phyloP scores from a whole-genome alignment of 192 early-diverging fungal species.

The Entophlyctis luteolus region DNA sequence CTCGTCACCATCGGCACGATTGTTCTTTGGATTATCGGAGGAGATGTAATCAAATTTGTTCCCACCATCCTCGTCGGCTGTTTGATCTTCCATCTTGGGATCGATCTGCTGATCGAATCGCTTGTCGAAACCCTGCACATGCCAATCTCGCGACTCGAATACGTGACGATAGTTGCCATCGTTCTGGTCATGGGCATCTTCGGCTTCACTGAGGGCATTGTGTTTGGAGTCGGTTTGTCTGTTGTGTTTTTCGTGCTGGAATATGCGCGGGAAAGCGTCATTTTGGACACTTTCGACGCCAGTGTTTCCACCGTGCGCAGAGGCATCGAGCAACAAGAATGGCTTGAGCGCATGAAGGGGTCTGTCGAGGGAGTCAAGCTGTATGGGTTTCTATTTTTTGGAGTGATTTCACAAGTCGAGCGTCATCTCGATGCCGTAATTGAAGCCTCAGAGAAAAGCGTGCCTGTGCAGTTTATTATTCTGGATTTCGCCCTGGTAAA shows the following conservation, averaged over 20 bases:
- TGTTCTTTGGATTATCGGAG: slow-evolving; percentile 75
- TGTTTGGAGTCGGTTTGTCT: slow-evolving; percentile 86
- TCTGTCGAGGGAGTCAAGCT: slow-evolving; percentile 86
- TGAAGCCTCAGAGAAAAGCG: slow-evolving; percentile 19
- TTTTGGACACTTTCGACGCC: slow-evolving; percentile 46
- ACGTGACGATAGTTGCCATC: slow-evolving; percentile 81
- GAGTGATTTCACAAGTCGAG: slow-evolving; percentile 43
- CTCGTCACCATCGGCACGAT: slow-evolving; percentile 75
- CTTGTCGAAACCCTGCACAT: slow-evolving; percentile 80
- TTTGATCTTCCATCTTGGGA: slow-evolving; percentile 93
- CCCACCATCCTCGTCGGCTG: slow-evolving; percentile 94
- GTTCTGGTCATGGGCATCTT: slow-evolving; percentile 75
- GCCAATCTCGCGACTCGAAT: slow-evolving; percentile 81
- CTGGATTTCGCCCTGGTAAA: slow-evolving; percentile 84
- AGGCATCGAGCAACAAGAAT: slow-evolving; percentile 81
- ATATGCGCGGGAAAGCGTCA: slow-evolving; percentile 41
- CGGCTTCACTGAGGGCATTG: slow-evolving; percentile 93
- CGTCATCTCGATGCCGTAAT: slow-evolving; percentile 29
- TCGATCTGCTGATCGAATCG: slow-evolving; percentile 89
- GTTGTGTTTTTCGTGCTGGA: slow-evolving; percentile 91
- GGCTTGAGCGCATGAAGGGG: slow-evolving; percentile 74
- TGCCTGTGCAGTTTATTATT: slow-evolving; percentile 83
- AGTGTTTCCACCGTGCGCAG: slow-evolving; percentile 81
- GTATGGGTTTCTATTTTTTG: slow-evolving; percentile 96
- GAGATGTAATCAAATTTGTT: slow-evolving; percentile 83